phyloP scores from a whole-genome alignment of 441 rosid species.

The Adansonia grandidieri region DNA sequence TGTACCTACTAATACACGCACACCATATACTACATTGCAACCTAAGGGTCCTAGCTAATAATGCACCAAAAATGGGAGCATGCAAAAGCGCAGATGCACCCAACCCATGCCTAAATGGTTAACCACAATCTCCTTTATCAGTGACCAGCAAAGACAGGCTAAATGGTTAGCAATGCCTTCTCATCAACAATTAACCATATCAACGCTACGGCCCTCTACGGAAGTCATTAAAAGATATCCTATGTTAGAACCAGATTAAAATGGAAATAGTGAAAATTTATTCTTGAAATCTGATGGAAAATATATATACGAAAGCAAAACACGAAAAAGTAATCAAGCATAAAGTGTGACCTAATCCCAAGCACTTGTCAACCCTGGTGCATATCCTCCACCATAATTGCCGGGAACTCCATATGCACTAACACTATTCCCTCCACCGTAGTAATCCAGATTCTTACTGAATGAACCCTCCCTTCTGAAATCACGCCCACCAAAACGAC shows the following conservation, averaged over 20 bases:
- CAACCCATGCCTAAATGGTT: background rate
- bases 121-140: background rate
- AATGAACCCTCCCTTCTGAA: conserved; percentile 66
- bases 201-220: background rate
- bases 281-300: conserved; percentile 11
- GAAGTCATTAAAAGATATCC: background rate
- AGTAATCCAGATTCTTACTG: conserved; percentile 46
- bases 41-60: background rate
- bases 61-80: background rate
- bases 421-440: conserved; percentile 51
- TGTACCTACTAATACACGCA: background rate
- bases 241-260: conserved; percentile 10
- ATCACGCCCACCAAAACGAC: conserved; percentile 76
- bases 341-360: conserved; percentile 59
- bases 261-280: background rate
- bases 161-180: background rate
- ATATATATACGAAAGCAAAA: conserved; percentile 9
- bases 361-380: conserved; percentile 65
- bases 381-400: conserved; percentile 49
- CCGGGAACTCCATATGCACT: conserved; percentile 56
- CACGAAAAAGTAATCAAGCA: background rate
- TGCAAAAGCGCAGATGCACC: no score
- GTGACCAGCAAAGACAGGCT: background rate
- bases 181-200: background rate
- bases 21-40: background rate